Evolutionary conservation across 2,329 filamentous ascomycete genomes (phyloP), one percentile per base, ranked within the genome.

Genomic region (Zymoseptoria tritici): DNA sequence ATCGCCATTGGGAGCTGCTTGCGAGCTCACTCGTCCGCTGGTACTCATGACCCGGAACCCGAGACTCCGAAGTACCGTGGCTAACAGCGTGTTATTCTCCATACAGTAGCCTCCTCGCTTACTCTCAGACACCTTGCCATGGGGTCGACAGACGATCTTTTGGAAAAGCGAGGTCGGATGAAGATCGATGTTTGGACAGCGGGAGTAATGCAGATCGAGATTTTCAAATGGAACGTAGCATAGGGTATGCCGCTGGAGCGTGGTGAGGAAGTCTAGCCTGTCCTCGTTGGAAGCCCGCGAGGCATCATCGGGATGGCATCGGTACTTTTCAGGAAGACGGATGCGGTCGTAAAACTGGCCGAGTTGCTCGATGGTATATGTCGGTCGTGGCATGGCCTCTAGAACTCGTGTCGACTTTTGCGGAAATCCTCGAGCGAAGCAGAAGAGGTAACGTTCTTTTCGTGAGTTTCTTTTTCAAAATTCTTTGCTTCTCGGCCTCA

Each of bases 91-190:
- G 42, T 82, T 83, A 60, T 79, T 82, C 68, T 85, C 83, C 80
- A 85, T 83, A 69, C 83, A 85, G 60, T 85, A 85, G 1, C 83
- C 83, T 42, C 83, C 83, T 53, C 81, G 71, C 2, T 76, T 75
- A 53, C 58, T 62, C 26, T 73, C 73, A 2, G 80, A 59, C 31
- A 52, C 57, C 8, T 29, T 24, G 4, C 22, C 22, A 46, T 46
- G 36, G 3, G 21, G 20, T 4, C 11, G 7, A 5, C 75, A 67
- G 7, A 71, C 76, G 31, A 85, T 75, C 68, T 85, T 85, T 26
- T 78, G 72, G 67, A 79, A 85, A 7, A 85, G 69, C 1, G 71
- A 70, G 11, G 80, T 70, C 0, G 79, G 74, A 56, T 84, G 76
- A 26, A 83, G 71, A 1, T 78, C 78, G 49, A 84, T 76, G 21